Percentiles rank a stretch among this genome's conserved stretches.
These are phyloP conservation scores for Salix exigua DNA, from an alignment of 345 rosid genomes.

Conservation along the genomic window DNA sequence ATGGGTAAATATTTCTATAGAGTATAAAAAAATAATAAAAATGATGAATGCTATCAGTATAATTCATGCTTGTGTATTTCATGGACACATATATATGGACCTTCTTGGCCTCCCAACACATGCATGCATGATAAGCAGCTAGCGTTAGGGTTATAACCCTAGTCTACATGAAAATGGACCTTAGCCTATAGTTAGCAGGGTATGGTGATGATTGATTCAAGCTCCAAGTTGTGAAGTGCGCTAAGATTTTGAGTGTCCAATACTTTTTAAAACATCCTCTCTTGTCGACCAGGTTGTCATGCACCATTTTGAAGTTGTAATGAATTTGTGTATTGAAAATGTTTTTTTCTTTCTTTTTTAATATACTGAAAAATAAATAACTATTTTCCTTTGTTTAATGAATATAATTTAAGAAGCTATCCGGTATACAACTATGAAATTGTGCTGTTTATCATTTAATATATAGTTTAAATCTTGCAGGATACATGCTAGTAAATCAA, in stretches of 20 bases:
- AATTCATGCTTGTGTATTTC: too few relatives aligned
- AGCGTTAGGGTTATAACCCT: not conserved
- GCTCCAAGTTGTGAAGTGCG: not conserved
- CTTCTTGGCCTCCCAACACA: not conserved
- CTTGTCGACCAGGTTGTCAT: not conserved
- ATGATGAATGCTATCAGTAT: not conserved
- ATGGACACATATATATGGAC: too few relatives aligned
- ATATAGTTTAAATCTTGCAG: too few relatives aligned
- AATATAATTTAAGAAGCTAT: too few relatives aligned
- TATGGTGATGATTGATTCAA: not conserved
- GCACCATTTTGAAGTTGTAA: too few relatives aligned
- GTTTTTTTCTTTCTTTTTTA: too few relatives aligned
- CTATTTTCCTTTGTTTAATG: too few relatives aligned
- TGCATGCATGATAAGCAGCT: not conserved
- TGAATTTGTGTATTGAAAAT: not conserved
- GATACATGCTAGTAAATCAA: too few relatives aligned
- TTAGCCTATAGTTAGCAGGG: not conserved
- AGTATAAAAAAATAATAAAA: not conserved
- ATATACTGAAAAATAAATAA: too few relatives aligned
- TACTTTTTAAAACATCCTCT: not conserved
- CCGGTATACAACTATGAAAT: too few relatives aligned
- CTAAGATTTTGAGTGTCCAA: not conserved
- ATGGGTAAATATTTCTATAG: not conserved
- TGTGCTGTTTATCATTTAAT: too few relatives aligned
- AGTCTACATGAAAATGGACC: not conserved